A percentile compares a stretch with the other conserved stretches of the same genome.
Conservation (phyloP, 805 yeast genomes). For the Wickerhamomyces pijperi region DNA sequence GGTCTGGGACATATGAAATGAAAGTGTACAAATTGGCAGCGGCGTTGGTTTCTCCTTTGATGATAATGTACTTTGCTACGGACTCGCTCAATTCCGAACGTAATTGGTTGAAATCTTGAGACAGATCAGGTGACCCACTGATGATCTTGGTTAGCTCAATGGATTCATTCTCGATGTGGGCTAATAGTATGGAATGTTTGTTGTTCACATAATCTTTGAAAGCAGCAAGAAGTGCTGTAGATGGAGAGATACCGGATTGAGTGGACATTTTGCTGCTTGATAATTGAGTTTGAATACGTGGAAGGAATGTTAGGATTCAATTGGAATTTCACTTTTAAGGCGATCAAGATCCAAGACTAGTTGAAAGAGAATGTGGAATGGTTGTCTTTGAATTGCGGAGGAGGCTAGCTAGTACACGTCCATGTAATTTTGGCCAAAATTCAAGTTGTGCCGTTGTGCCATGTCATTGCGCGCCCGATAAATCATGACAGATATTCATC, state of each 20-base stretch:
- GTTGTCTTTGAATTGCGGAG: no score
- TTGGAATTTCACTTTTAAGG: no score
- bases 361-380: no score
- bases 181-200: conserved; percentile 24
- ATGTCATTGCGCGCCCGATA: no score
- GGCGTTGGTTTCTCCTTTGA: conserved; percentile 22
- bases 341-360: no score
- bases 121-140: conserved; percentile 21
- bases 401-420: no score
- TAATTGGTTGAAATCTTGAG: conserved; percentile 22
- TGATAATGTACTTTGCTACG: conserved; percentile 40
- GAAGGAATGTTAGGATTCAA: neutral
- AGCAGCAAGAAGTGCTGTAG: conserved; percentile 30
- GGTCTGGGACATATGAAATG: conserved; percentile 80
- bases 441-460: no score
- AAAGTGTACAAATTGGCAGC: conserved; percentile 30
- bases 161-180: conserved; percentile 25
- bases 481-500: no score
- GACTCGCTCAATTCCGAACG: conserved; percentile 21
- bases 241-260: conserved; percentile 49
- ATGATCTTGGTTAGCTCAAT: conserved; percentile 25
- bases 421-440: no score
- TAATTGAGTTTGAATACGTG: no score
- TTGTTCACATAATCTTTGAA: conserved; percentile 32
- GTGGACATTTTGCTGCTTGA: conserved; percentile 37